phyloP scores from a whole-genome alignment of 331 rosid genomes.

The Spiraea crenata region DNA sequence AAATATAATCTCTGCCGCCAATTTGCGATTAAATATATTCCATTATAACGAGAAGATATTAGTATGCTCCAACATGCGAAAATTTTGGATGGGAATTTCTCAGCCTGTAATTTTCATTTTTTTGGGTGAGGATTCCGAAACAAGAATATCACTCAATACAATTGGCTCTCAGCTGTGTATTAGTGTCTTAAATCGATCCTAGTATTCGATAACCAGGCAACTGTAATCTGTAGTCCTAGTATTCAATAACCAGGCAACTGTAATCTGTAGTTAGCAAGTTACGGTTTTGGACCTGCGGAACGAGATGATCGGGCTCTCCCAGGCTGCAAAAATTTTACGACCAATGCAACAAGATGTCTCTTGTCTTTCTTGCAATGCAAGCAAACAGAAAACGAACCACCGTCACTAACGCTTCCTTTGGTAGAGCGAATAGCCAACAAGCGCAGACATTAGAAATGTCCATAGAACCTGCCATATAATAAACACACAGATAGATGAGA shows the following conservation, averaged over 20 bases:
- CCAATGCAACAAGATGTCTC: not conserved
- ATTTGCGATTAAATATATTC: too few relatives aligned
- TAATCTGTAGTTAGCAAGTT: not conserved
- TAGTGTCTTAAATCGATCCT: not conserved
- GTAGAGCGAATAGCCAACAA: constrained; percentile 92
- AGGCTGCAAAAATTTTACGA: constrained; percentile 1
- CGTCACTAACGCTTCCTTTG: constrained; percentile 70
- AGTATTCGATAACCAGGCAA: too few relatives aligned
- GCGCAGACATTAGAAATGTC: constrained; percentile 94
- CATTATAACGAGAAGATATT: too few relatives aligned
- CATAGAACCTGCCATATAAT: constrained; percentile 76
- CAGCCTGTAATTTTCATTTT: not conserved
- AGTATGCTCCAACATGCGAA: too few relatives aligned
- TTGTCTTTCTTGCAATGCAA: not conserved
- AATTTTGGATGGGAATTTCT: not conserved
- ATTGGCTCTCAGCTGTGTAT: not conserved
- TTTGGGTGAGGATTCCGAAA: too few relatives aligned
- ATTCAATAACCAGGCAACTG: not conserved
- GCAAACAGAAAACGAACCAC: not conserved
- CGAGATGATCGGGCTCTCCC: not conserved
- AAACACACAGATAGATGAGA: not conserved
- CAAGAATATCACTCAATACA: not conserved
- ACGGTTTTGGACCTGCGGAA: not conserved
- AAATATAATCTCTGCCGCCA: too few relatives aligned
- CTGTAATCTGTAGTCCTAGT: too few relatives aligned